A percentile compares a stretch with the other conserved stretches of the same genome.
Conservation (phyloP, 805 yeast species). For the Ogataea sp. region DNA sequence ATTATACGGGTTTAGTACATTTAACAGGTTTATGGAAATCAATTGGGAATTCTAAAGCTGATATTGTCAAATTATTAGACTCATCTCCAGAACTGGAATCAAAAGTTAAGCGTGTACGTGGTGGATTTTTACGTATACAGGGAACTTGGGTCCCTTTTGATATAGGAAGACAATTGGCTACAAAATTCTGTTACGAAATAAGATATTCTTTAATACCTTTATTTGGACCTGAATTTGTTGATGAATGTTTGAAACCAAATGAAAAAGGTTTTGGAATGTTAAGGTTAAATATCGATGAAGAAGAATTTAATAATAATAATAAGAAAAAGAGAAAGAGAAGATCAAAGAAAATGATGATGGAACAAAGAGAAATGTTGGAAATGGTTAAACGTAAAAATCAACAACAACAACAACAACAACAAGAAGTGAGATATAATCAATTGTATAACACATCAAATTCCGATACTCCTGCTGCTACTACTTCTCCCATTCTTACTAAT, state of each 20-base stretch:
- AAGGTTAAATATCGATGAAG: slow-evolving; percentile 27
- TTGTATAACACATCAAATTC: background rate
- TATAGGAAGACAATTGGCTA: slow-evolving; percentile 59
- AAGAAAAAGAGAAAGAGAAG: slow-evolving; percentile 16
- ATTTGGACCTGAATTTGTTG: slow-evolving; percentile 66
- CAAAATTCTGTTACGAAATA: slow-evolving; percentile 69
- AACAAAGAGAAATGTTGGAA: background rate
- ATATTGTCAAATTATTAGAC: slow-evolving; percentile 64
- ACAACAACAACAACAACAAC: no score
- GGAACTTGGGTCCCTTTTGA: slow-evolving; percentile 87
- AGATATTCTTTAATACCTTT: slow-evolving; percentile 70
- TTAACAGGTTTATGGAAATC: slow-evolving; percentile 86
- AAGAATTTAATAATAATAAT: slow-evolving; percentile 9
- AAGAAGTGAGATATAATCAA: background rate
- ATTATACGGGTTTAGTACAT: slow-evolving; percentile 77
- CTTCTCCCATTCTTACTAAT: no score
- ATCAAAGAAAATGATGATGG: slow-evolving; percentile 5
- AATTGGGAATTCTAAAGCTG: slow-evolving; percentile 62
- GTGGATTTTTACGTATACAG: slow-evolving; percentile 87
- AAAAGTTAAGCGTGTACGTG: slow-evolving; percentile 67
- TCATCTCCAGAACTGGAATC: slow-evolving; percentile 56
- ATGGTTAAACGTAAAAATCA: background rate
- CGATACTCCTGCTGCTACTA: no score
- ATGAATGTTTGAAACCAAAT: slow-evolving; percentile 47
- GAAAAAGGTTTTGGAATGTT: slow-evolving; percentile 63